Base-by-base conservation (phyloP, 2,329 filamentous ascomycete species). In the Fusarium redolens region DNA sequence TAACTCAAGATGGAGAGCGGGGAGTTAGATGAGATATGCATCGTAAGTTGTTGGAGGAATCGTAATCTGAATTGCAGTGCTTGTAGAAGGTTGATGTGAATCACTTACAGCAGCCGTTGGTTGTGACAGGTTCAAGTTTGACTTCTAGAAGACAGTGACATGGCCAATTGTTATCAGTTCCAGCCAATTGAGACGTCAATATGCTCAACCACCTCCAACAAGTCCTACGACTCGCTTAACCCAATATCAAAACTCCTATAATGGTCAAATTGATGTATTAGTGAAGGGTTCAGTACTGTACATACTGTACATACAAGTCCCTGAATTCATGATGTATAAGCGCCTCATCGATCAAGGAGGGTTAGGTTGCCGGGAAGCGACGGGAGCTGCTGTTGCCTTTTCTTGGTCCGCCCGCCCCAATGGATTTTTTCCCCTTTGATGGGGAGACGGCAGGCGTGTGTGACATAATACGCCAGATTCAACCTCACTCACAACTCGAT, bases 381-480 rank as follows among this genome's bases (percentile, higher is more conserved):
- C 57, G 60, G 55, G 40, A 38, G 64, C 59, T 66, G 55, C 35
- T 41, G 52, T 68, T 63, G 51, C 63, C 61, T 48, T 69, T 56
- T 41, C 54, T 68, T 57, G 47, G 17, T 63, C 65, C 75, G 61
- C 61, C 73, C 61, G 70, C 72, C 75, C 75, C 75, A 77, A 77
- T 74, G 74, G 73, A 67, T 68, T 76, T 75, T 71, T 22, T 44
- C 60, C 58, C 58, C 67, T 71, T 75, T 68, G 57, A 70, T 69
- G 62, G 54, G 66, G 44, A 17, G 33, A 75, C 69, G 66, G 68
- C 14, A 45, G 73, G 75, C 48, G 75, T 77, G 73, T 40, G 17
- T 37, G 37, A 33, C 61, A 60, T 22, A 63, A 61, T 40, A 44
- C 64, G 57, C 58, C 43, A 66, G 69, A 60, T 71, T 71, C 61